Base-by-base conservation (phyloP, 2,329 filamentous ascomycete species). In the Colletotrichum sansevieriae region DNA sequence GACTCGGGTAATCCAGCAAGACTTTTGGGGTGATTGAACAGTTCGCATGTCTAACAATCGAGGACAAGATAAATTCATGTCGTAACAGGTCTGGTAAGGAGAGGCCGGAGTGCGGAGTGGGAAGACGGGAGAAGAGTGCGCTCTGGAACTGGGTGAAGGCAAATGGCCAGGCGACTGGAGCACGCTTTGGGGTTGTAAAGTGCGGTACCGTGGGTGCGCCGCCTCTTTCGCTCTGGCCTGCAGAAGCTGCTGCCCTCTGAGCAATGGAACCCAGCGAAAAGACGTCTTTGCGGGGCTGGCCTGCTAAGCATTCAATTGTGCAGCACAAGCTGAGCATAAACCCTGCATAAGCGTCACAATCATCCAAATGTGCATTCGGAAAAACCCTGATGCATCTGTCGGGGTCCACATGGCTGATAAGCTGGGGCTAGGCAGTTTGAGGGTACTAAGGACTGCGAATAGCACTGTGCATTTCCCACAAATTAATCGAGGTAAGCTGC, bases 21-120 rank as follows among this genome's bases (percentile, higher is more conserved):
- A 54, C 49, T 60, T 60, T 54, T 63, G 37, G 63, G 54, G 44
- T 29, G 61, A 71, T 60, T 70, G 68, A 65, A 64, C 44, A 47
- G 68, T 71, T 71, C 64, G 64, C 70, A 71, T 71, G 61, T 65
- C 70, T 71, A 54, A 71, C 41, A 68, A 63, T 58, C 49, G 64
- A 59, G 65, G 43, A 57, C 49, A 49, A 56, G 41, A 43, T 56
- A 60, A 51, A 60, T 57, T 68, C 70, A 71, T 71, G 65, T 70
- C 70, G 68, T 65, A 59, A 69, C 60, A 41, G 60, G 52, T 60
- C 55, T 51, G 29, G 57, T 56, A 58, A 63, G 29, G 35, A 70
- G 46, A 60, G 60, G 56, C 61, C 44, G 65, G 54, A 55, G 68
- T 59, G 68, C 44, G 68, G 67, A 70, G 66, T 55, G 59, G 51